Conservation (phyloP, 2,329 filamentous ascomycete species). For the Neurospora sp. region DNA sequence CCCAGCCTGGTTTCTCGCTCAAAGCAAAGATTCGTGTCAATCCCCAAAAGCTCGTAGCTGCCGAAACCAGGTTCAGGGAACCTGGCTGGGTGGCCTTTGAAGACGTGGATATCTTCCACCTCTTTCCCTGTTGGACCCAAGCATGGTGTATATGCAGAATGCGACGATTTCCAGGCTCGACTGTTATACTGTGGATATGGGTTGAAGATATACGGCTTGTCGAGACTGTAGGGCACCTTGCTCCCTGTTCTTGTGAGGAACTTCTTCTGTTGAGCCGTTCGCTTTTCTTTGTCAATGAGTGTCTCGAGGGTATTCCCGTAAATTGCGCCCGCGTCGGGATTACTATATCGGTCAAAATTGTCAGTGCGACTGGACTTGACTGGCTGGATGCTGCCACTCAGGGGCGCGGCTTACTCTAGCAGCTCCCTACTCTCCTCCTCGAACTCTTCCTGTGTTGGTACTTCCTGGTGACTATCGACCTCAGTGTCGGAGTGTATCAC, state of each 20-base stretch:
- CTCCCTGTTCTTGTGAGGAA: slow-evolving; percentile 19
- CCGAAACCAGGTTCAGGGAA: slow-evolving; percentile 55
- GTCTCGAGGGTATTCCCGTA: slow-evolving; percentile 45
- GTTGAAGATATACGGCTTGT: slow-evolving; percentile 49
- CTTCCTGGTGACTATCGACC: neutral
- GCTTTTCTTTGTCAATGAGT: slow-evolving; percentile 30
- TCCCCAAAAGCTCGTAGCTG: slow-evolving; percentile 47
- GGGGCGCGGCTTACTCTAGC: slow-evolving; percentile 21
- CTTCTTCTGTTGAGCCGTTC: slow-evolving; percentile 20
- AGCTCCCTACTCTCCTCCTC: slow-evolving; percentile 32
- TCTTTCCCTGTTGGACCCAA: slow-evolving; percentile 51
- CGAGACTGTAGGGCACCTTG: slow-evolving; percentile 28
- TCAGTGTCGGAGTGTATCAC: neutral
- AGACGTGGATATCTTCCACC: slow-evolving; percentile 53
- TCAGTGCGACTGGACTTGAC: neutral
- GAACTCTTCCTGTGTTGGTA: slow-evolving; percentile 17
- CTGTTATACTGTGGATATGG: slow-evolving; percentile 65
- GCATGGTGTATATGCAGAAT: slow-evolving; percentile 53
- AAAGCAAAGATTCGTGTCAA: slow-evolving; percentile 56
- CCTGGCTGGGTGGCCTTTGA: slow-evolving; percentile 46
- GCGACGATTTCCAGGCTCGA: slow-evolving; percentile 44
- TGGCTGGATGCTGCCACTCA: neutral
- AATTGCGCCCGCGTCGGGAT: slow-evolving; percentile 39
- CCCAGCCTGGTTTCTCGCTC: slow-evolving; percentile 61
- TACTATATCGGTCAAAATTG: slow-evolving; percentile 20